Evolutionary conservation across 257 asterid species (phyloP), one percentile per base, ranked within the genome.

Genomic region (Forsythia viridissima): DNA sequence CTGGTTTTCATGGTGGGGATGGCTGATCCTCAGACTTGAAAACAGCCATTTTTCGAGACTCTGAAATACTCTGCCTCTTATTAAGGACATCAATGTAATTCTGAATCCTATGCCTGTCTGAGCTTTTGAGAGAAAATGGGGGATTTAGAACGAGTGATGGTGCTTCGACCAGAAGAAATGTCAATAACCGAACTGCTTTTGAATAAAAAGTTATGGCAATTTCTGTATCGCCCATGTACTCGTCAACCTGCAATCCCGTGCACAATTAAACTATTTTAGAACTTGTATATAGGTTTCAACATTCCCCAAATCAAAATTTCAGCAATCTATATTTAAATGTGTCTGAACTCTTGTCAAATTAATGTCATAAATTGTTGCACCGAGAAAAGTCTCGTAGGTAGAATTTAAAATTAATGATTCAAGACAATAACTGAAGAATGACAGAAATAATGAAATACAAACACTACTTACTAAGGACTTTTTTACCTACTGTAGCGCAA

Each of bases 61-160:
- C 83, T 34, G 97, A 91, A 73, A 91, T 51, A 82, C 79, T 89
- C 74, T 87, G 93, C 91, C 97, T 85, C 87, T 88, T 89, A 71
- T 82, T 91, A 79, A 89, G 88, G 68, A 84, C 87, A 80, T 87
- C 86, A 36, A 92, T 91, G 88, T 92, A 92, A 77, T 75, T 90
- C 83, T 81, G 88, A 75, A 94, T 87, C 75, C 97, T 90, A 71
- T 85, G 86, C 6, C 94, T 88, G 79, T 90, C 98, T 0, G 96
- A 90, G 87, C 85, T 90, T 70, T 95, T 89, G 57, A 91, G 92
- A 73, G 92, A 85, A 77, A 94, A 92, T 0, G 97, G 97, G 80
- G 98, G 98, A 72, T 90, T 94, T 80, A 93, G 81, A 72, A 87
- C 86, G 59, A 93, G 96, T 36, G 88, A 82, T 0, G 97, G 92